Evolutionary conservation across 2,329 filamentous ascomycete species (phyloP).

Genomic region (Pestalotiopsis sp.): DNA sequence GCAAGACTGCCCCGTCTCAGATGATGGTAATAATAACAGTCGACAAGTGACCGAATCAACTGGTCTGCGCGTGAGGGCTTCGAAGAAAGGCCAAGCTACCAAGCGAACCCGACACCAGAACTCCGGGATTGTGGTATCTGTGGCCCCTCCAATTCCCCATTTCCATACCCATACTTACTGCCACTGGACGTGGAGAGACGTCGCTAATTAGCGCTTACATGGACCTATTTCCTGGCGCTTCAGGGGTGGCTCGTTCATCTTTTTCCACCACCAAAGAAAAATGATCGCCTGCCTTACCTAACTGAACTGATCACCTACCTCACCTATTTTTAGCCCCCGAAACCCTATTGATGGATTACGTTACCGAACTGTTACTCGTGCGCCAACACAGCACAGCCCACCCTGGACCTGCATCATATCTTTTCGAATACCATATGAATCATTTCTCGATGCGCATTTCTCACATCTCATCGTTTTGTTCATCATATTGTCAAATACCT

Average conservation of each 20-base stretch:
- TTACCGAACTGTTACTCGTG: neutral
- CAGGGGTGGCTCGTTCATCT: neutral
- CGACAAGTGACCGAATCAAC: neutral
- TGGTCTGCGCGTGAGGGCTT: neutral
- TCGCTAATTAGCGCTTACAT: neutral
- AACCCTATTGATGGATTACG: neutral
- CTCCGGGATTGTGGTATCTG: neutral
- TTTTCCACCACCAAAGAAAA: neutral
- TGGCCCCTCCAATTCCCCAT: neutral
- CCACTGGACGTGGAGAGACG: neutral
- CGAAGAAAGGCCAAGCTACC: neutral
- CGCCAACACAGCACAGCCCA: neutral
- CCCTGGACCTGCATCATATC: neutral
- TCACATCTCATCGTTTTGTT: neutral
- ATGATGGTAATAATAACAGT: neutral
- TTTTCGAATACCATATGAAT: neutral
- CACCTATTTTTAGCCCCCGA: slow-evolving; percentile 6
- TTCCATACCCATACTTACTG: too few relatives aligned
- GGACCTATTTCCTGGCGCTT: neutral
- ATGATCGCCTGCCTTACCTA: neutral
- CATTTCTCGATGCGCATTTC: neutral
- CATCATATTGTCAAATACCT: neutral
- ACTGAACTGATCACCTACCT: neutral
- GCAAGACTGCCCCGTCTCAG: neutral
- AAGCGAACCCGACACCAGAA: neutral